Percentiles rank a stretch among this genome's conserved stretches.
Conservation (phyloP, 805 yeast genomes). For the Millerago galiae region DNA sequence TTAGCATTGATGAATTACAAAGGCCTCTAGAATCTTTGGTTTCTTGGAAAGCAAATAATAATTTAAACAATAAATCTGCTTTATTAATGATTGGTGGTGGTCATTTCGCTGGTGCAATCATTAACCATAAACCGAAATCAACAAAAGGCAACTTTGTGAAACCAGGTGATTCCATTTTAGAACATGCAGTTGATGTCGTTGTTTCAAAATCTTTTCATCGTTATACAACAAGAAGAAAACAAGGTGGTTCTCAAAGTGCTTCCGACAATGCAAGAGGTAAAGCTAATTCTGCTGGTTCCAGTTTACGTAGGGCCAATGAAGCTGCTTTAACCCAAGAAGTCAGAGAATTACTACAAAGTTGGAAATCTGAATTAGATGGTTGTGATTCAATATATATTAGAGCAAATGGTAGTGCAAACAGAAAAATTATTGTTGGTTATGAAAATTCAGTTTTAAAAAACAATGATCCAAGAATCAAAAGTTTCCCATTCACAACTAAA, state of each 20-base stretch:
- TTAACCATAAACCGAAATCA: constrained; percentile 59
- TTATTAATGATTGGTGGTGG: constrained; percentile 96
- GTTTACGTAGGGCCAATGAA: constrained; percentile 84
- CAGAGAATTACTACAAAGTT: constrained; percentile 53
- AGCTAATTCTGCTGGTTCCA: constrained; percentile 94
- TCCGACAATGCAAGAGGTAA: constrained; percentile 89
- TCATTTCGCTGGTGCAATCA: constrained; percentile 93
- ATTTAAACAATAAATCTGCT: constrained; percentile 47
- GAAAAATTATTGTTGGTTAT: constrained; percentile 60
- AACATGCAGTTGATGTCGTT: constrained; percentile 58
- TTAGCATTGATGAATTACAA: constrained; percentile 35
- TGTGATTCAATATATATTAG: constrained; percentile 73
- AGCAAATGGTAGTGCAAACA: constrained; percentile 69
- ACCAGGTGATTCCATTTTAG: constrained; percentile 41
- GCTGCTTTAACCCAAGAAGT: constrained; percentile 75
- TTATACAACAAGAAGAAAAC: constrained; percentile 93
- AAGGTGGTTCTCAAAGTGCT: constrained; percentile 95
- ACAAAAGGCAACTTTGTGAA: constrained; percentile 50
- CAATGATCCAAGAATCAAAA: constrained; percentile 56
- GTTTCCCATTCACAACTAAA: constrained; percentile 83
- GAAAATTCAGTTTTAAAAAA: constrained; percentile 46
- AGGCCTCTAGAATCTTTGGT: constrained; percentile 47
- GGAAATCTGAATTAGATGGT: constrained; percentile 54
- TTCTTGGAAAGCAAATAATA: constrained; percentile 26
- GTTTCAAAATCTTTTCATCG: constrained; percentile 86